phyloP scores from a whole-genome alignment of 139 green algal species.

The Coccomyxa sp. region DNA sequence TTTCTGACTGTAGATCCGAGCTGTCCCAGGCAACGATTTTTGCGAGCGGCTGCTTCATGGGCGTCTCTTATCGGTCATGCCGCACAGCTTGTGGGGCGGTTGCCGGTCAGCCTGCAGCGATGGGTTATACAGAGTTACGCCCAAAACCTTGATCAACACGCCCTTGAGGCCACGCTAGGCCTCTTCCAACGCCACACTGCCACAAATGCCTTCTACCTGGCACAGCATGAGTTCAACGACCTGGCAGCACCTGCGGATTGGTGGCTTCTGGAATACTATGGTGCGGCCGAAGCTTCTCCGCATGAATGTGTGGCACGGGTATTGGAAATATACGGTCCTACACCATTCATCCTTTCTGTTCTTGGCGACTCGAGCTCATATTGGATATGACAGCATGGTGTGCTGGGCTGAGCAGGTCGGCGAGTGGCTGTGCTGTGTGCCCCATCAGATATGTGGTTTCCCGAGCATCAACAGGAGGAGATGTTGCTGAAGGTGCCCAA shows the following conservation, averaged over 20 bases:
- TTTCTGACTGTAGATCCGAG: slow-evolving; percentile 1
- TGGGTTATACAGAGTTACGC: background rate
- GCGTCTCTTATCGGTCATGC: background rate
- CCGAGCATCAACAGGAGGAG: background rate
- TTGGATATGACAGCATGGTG: background rate
- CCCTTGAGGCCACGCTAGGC: slow-evolving; percentile 2
- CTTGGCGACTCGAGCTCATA: too few species aligned
- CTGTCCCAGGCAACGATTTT: background rate
- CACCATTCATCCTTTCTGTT: background rate
- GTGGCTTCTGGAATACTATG: slow-evolving; percentile 4
- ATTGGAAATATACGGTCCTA: background rate
- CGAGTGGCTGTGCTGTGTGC: background rate
- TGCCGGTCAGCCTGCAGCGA: background rate
- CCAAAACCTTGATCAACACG: slow-evolving; percentile 15
- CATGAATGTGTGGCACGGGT: background rate
- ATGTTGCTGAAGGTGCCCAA: background rate
- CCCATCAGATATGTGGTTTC: background rate
- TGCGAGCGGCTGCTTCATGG: background rate
- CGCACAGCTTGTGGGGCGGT: background rate
- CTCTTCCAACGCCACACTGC: slow-evolving; percentile 12
- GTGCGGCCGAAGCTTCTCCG: background rate
- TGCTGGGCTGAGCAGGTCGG: background rate
- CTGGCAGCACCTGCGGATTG: slow-evolving; percentile 4
- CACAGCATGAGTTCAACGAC: slow-evolving; percentile 22
- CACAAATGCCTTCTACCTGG: slow-evolving; percentile 28